Evolutionary conservation across 163 green algal genomes (phyloP), one percentile per base, ranked within the genome.

Genomic region (Chloromonas sp.): DNA sequence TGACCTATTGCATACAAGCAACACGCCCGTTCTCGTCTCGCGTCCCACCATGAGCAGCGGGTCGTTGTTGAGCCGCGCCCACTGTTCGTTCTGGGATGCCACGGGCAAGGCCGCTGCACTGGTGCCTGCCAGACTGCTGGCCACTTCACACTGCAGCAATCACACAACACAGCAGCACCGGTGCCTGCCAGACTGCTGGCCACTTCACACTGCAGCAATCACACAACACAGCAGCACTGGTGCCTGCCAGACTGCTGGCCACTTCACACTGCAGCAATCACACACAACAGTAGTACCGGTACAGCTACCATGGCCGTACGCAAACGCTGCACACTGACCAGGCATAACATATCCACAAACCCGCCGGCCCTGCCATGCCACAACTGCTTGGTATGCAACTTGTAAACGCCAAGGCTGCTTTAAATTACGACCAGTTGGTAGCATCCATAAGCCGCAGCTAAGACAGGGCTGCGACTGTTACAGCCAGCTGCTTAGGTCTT

Each of bases 21-120:
- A 36, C 36, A 36, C 36, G 36, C 36, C 36, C 36, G 36, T 36
- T 36, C 36, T 36, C 36, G 36, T 36, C 36, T 36, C 36, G 36
- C 36, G 36, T 36, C 89, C 78, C 76, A 94, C 91, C 85, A 93
- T 92, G 71, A 98, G 94, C 58, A 98, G 88, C 0, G 95, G 95
- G 85, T 98, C 96, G 59, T 94, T 92, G 87, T 98, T 95, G 78
- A 98, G 85, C 0, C 96, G 91, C 60, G 89, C 82, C 96, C 96
- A 98, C 57, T 92, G 92, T 90, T 98, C 96, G 78, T 97, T 98
- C 60, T 94, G 91, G 3, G 91, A 94, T 36, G 36, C 36, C 1
- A 91, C 87, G 1, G 94, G 93, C 2, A 93, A 95, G 81, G 95
- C 93, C 1, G 93, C 85, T 58, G 89, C 79, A 14, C 71, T 79